phyloP scores from a whole-genome alignment of 2,329 filamentous ascomycete genomes.

The Hymenotorrendiella dingleyae region DNA sequence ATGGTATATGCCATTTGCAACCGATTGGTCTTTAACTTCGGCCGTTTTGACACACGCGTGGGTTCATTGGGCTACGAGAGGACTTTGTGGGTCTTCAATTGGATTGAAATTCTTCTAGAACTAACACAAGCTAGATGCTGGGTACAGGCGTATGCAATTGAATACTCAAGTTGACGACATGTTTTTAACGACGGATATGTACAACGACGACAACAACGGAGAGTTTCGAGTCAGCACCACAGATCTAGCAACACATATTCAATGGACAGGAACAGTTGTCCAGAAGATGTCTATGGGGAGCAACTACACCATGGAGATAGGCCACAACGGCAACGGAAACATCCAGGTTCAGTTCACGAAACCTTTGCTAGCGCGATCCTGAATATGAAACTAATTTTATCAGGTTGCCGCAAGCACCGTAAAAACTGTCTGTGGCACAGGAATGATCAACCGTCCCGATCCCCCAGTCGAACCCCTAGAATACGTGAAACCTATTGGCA shows the following conservation, averaged over 20 bases:
- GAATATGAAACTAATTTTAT: background rate
- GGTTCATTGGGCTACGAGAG: conserved; percentile 20
- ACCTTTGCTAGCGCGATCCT: too few relatives aligned
- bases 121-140: conserved; percentile 12
- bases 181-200: conserved; percentile 44
- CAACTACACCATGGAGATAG: conserved; percentile 45
- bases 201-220: conserved; percentile 34
- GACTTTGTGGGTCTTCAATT: conserved; percentile 11
- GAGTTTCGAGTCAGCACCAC: conserved; percentile 42
- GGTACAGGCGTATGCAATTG: conserved; percentile 16
- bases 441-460: conserved; percentile 36
- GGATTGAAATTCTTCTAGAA: background rate
- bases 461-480: conserved; percentile 37
- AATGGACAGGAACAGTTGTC: conserved; percentile 37
- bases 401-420: conserved; percentile 3
- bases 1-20: conserved; percentile 48
- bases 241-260: conserved; percentile 39
- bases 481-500: conserved; percentile 41
- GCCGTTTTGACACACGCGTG: conserved; percentile 16
- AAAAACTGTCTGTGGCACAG: conserved; percentile 5
- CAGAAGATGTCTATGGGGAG: conserved; percentile 43
- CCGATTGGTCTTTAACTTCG: conserved; percentile 33
- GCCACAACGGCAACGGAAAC: conserved; percentile 47
- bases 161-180: conserved; percentile 47
- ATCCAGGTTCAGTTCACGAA: too few relatives aligned